A percentile compares a stretch with the other conserved stretches of the same genome.
Conservation (phyloP, 345 rosid genomes). For the Odontarrhena argentea region DNA sequence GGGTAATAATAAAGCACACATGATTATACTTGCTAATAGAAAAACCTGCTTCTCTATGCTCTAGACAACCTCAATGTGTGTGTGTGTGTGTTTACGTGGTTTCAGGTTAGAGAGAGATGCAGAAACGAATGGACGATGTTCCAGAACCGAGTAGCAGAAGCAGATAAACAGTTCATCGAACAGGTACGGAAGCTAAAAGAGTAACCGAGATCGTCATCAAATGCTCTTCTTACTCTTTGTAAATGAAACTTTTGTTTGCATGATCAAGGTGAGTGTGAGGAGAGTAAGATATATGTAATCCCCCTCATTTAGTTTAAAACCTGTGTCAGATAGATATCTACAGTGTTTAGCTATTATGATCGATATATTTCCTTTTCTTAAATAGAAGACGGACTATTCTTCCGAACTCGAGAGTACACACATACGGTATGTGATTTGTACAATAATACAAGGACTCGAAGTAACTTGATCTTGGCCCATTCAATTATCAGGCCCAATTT, state of each 20-base stretch:
- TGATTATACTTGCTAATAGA: not conserved
- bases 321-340: slow-evolving; percentile 14
- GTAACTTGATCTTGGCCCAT: too few species aligned
- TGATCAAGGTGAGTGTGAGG: slow-evolving; percentile 30
- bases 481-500: too few species aligned
- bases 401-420: too few species aligned
- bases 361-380: too few species aligned
- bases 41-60: not conserved
- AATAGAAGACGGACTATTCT: too few species aligned
- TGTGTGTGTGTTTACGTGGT: slow-evolving; percentile 3
- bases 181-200: slow-evolving; percentile 15
- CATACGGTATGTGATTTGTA: too few species aligned
- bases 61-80: slow-evolving; percentile 20
- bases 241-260: slow-evolving; percentile 40
- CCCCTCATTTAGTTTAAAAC: slow-evolving; percentile 23
- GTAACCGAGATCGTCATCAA: not conserved
- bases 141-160: slow-evolving; percentile 64
- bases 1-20: slow-evolving; percentile 53
- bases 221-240: slow-evolving; percentile 17
- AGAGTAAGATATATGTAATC: slow-evolving; percentile 8
- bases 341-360: slow-evolving; percentile 7
- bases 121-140: slow-evolving; percentile 79
- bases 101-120: slow-evolving; percentile 84
- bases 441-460: too few species aligned
- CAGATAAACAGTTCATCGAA: slow-evolving; percentile 58